A percentile compares a stretch with the other conserved stretches of the same genome.
phyloP scores from a whole-genome alignment of 2,329 filamentous ascomycete species.

The Fusarium napiforme region DNA sequence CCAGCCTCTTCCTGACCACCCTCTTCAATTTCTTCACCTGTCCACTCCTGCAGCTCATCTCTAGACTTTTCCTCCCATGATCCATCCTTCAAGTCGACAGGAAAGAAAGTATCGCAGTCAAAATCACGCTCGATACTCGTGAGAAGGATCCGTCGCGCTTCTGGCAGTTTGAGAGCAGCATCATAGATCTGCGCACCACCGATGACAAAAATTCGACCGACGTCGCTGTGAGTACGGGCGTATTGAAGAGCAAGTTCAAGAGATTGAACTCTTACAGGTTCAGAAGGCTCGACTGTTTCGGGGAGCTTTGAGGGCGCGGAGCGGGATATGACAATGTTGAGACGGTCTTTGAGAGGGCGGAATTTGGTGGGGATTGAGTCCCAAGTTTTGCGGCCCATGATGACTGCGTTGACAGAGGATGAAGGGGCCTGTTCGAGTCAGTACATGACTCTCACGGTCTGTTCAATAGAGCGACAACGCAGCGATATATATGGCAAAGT shows the following conservation, averaged over 20 bases:
- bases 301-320: constrained; percentile 47
- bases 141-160: constrained; percentile 72
- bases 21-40: constrained; percentile 70
- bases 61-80: constrained; percentile 66
- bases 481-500: not conserved
- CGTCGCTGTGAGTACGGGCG: constrained; percentile 52
- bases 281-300: constrained; percentile 13
- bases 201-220: constrained; percentile 82
- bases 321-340: constrained; percentile 84
- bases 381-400: constrained; percentile 99
- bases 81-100: constrained; percentile 62
- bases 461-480: not conserved
- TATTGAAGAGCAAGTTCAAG: constrained; percentile 67
- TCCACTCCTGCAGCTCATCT: constrained; percentile 69
- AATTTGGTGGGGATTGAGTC: constrained; percentile 85
- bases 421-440: constrained; percentile 44
- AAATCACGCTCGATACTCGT: constrained; percentile 76
- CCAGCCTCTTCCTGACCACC: constrained; percentile 71
- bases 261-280: constrained; percentile 68
- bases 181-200: constrained; percentile 89
- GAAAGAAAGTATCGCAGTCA: constrained; percentile 81
- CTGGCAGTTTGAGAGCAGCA: constrained; percentile 69
- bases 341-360: constrained; percentile 79
- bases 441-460: not conserved
- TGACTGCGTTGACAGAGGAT: constrained; percentile 74